Percentiles rank a stretch among this genome's conserved stretches.
Conservation (phyloP, 2,329 filamentous ascomycete species). For the Aspergillus ustus region DNA sequence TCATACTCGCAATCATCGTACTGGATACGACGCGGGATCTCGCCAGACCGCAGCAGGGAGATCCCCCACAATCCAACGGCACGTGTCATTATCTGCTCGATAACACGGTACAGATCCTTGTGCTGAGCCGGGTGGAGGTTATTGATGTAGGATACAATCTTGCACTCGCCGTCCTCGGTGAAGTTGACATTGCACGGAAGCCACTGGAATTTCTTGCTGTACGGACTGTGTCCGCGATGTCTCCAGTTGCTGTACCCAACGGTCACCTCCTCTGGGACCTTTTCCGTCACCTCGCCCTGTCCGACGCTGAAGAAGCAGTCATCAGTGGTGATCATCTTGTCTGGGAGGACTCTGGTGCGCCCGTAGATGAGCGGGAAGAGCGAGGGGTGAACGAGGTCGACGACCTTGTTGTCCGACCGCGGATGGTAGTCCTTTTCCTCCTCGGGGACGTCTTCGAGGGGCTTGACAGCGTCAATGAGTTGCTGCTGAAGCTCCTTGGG, state of each 20-base stretch:
- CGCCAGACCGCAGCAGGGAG: constrained; percentile 16
- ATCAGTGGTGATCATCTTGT: constrained; percentile 25
- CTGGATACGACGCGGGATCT: neutral
- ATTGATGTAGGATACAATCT: constrained; percentile 50
- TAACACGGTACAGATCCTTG: constrained; percentile 37
- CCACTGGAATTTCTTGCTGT: constrained; percentile 52
- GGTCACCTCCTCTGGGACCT: neutral
- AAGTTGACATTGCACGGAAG: constrained; percentile 47
- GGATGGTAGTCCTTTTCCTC: constrained; percentile 67
- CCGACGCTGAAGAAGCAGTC: constrained; percentile 30
- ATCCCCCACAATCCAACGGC: constrained; percentile 55
- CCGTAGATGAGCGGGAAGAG: constrained; percentile 43
- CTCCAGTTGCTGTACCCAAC: neutral
- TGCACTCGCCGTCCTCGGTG: constrained; percentile 22
- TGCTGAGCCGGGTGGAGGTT: constrained; percentile 47
- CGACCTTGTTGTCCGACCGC: constrained; percentile 59
- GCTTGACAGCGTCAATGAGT: constrained; percentile 53
- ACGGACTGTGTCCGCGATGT: neutral
- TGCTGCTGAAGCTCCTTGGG: constrained; percentile 43
- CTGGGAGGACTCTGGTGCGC: constrained; percentile 28
- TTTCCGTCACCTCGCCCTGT: constrained; percentile 31
- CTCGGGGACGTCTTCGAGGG: constrained; percentile 55
- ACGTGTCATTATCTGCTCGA: constrained; percentile 44
- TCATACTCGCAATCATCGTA: constrained; percentile 17
- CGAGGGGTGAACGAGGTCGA: constrained; percentile 70